These are phyloP conservation scores for Synchytrium microbalum DNA, from an alignment of 371 early-diverging fungal species.

Conservation along the genomic window DNA sequence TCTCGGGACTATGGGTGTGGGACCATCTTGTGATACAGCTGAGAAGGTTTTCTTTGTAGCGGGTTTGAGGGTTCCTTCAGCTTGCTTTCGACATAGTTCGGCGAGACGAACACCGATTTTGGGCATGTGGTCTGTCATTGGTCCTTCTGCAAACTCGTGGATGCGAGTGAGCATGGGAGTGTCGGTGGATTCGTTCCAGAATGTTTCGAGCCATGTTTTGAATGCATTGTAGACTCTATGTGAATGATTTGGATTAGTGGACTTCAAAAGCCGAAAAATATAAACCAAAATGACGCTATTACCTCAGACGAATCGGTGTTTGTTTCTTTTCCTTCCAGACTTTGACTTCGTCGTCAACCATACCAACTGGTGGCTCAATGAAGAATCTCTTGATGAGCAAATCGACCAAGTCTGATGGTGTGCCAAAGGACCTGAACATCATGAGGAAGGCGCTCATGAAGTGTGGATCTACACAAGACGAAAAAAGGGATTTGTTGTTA, in stretches of 20 bases:
- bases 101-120: conserved; percentile 37
- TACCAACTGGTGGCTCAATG: conserved; percentile 59
- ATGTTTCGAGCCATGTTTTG: conserved; percentile 84
- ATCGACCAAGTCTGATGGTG: conserved; percentile 64
- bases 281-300: neutral
- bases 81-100: conserved; percentile 11
- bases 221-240: conserved; percentile 74
- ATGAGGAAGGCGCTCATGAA: conserved; percentile 80
- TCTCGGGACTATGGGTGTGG: conserved; percentile 25
- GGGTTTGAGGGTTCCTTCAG: neutral
- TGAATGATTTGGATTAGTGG: neutral
- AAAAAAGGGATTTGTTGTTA: conserved; percentile 5
- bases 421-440: conserved; percentile 81
- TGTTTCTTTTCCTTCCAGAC: conserved; percentile 82
- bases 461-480: conserved; percentile 48
- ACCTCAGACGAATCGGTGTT: conserved; percentile 70
- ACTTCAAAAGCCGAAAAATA: neutral
- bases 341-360: conserved; percentile 56
- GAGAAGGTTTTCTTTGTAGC: neutral
- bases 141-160: conserved; percentile 67
- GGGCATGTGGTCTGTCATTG: conserved; percentile 62
- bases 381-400: conserved; percentile 63
- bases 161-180: conserved; percentile 55
- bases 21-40: conserved; percentile 6
- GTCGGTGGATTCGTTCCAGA: conserved; percentile 69